Percentiles rank a stretch among this genome's conserved stretches.
Conservation (phyloP, 2,329 filamentous ascomycete genomes). For the Colletotrichum sp. region DNA sequence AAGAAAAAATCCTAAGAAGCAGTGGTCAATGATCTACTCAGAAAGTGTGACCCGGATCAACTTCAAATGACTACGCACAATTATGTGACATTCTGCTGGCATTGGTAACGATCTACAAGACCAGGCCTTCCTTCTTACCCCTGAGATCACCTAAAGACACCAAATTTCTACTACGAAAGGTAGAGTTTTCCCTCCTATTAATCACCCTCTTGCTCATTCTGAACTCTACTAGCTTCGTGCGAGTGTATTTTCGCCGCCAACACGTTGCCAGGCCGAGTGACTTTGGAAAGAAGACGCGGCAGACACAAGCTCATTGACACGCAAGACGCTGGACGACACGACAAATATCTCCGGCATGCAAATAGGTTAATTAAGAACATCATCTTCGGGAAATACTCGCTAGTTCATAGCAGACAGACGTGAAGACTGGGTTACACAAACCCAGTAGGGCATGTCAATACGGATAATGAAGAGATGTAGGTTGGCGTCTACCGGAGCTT, state of each 20-base stretch:
- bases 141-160: background rate
- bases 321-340: too few species aligned
- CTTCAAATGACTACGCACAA: background rate
- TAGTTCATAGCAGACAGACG: background rate
- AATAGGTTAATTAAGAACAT: too few species aligned
- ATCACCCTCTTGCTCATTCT: too few species aligned
- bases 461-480: background rate
- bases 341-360: too few species aligned
- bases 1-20: background rate
- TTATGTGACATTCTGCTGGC: background rate
- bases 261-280: too few species aligned
- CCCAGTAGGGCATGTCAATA: background rate
- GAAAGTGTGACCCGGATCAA: background rate
- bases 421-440: background rate
- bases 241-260: too few species aligned
- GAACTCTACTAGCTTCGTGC: too few species aligned
- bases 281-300: too few species aligned
- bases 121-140: background rate
- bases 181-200: too few species aligned
- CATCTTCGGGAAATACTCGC: too few species aligned
- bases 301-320: too few species aligned
- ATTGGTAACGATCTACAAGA: background rate
- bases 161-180: background rate
- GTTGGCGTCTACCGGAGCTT: background rate
- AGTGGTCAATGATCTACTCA: background rate